Conservation (phyloP, 148 eudicot species). For the Rhododendron molle region DNA sequence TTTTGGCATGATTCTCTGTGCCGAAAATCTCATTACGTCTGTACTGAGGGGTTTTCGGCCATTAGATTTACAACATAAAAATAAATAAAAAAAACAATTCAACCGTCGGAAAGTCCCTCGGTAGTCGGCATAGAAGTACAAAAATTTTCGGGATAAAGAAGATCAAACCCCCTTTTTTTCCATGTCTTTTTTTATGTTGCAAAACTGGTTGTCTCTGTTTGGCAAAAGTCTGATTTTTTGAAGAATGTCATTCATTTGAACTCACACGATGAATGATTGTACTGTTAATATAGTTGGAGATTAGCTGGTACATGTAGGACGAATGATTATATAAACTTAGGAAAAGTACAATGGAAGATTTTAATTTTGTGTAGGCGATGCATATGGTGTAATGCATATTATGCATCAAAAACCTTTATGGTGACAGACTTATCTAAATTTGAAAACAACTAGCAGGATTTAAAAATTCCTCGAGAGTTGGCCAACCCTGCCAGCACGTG, state of each 20-base stretch:
- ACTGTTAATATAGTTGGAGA: not conserved
- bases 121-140: too few species aligned
- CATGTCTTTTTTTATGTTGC: not conserved
- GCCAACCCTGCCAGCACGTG: not conserved
- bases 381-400: not conserved
- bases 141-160: too few species aligned
- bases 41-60: too few species aligned
- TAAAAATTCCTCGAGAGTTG: not conserved
- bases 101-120: too few species aligned
- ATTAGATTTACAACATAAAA: too few species aligned
- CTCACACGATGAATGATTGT: not conserved
- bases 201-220: not conserved
- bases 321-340: not conserved
- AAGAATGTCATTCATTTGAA: not conserved
- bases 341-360: not conserved
- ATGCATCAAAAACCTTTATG: not conserved
- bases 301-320: not conserved
- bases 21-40: fast-evolving
- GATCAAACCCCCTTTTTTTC: too few species aligned
- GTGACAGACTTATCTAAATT: not conserved
- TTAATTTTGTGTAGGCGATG: not conserved
- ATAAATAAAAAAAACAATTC: too few species aligned
- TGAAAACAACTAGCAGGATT: not conserved
- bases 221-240: not conserved
- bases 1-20: too few species aligned